phyloP scores from a whole-genome alignment of 2,329 filamentous ascomycete genomes.

The Polytolypa hystricis region DNA sequence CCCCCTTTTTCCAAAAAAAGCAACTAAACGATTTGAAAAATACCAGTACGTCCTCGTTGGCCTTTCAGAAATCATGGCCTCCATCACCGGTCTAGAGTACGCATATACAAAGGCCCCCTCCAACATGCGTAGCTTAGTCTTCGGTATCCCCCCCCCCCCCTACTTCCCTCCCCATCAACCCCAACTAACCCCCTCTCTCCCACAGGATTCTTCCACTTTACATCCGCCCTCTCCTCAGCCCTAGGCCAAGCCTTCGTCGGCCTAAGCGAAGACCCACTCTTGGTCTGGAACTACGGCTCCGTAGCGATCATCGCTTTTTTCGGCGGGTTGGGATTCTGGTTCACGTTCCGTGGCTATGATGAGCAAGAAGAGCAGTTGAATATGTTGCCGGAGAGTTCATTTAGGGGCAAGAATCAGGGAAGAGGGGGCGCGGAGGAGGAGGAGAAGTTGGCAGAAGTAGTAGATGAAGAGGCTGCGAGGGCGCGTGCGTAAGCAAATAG shows the following conservation, averaged over 20 bases:
- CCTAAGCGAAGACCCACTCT: slow-evolving; percentile 50
- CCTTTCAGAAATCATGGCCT: slow-evolving; percentile 21
- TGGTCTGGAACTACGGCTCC: slow-evolving; percentile 60
- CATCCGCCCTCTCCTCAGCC: slow-evolving; percentile 56
- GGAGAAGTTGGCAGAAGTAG: no score
- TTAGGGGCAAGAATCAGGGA: background rate
- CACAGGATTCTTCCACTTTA: slow-evolving; percentile 56
- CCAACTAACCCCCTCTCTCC: background rate
- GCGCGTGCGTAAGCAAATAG: background rate
- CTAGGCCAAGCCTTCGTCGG: slow-evolving; percentile 56
- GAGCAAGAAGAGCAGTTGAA: slow-evolving; percentile 58
- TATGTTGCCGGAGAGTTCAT: slow-evolving; percentile 9
- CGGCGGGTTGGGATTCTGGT: slow-evolving; percentile 56
- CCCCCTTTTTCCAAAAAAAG: slow-evolving; percentile 1
- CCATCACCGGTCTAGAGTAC: slow-evolving; percentile 52
- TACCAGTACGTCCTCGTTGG: slow-evolving; percentile 16
- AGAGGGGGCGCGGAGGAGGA: no score
- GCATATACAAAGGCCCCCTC: slow-evolving; percentile 61
- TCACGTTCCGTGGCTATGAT: slow-evolving; percentile 54
- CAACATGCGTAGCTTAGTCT: slow-evolving; percentile 68
- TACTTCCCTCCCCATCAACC: slow-evolving; percentile 27
- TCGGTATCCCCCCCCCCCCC: background rate
- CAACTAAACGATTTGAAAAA: background rate
- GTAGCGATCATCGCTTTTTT: slow-evolving; percentile 52
- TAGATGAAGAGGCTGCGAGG: background rate